A percentile compares a stretch with the other conserved stretches of the same genome.
Conservation (phyloP, 73 alveolate genomes). For the Uronychia binucleata region DNA sequence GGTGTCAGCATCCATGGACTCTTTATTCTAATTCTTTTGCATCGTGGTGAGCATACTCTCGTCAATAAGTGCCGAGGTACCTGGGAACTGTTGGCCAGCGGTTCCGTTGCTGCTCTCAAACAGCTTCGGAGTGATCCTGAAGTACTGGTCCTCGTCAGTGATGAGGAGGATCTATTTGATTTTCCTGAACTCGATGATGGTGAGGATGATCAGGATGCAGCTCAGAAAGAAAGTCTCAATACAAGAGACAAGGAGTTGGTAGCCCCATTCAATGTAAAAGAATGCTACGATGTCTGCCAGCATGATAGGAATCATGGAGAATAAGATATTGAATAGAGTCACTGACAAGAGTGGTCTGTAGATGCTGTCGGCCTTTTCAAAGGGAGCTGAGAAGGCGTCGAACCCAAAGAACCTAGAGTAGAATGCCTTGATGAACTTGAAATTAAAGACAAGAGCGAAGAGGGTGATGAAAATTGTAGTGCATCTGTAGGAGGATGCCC, state of each 20-base stretch:
- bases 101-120: constrained; percentile 31
- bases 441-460: constrained; percentile 31
- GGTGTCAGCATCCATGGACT: background rate
- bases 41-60: background rate
- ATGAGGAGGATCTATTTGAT: constrained; percentile 20
- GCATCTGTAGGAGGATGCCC: constrained; percentile 24
- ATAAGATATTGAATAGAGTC: constrained; percentile 31
- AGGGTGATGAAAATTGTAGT: constrained; percentile 34
- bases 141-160: constrained; percentile 18
- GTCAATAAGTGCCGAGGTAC: background rate
- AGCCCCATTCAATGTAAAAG: constrained; percentile 55
- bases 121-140: constrained; percentile 24
- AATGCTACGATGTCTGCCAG: constrained; percentile 36
- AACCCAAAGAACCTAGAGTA: constrained; percentile 66
- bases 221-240: constrained; percentile 52
- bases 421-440: constrained; percentile 34
- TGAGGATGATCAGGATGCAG: constrained; percentile 26
- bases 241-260: constrained; percentile 39
- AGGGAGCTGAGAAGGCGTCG: constrained; percentile 37
- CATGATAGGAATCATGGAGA: constrained; percentile 35
- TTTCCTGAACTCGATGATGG: constrained; percentile 51
- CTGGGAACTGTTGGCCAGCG: constrained; percentile 2
- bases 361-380: constrained; percentile 28
- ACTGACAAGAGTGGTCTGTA: constrained; percentile 40
- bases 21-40: background rate